Conservation (phyloP, 2,329 filamentous ascomycete species). For the Cercospora nicotianae region DNA sequence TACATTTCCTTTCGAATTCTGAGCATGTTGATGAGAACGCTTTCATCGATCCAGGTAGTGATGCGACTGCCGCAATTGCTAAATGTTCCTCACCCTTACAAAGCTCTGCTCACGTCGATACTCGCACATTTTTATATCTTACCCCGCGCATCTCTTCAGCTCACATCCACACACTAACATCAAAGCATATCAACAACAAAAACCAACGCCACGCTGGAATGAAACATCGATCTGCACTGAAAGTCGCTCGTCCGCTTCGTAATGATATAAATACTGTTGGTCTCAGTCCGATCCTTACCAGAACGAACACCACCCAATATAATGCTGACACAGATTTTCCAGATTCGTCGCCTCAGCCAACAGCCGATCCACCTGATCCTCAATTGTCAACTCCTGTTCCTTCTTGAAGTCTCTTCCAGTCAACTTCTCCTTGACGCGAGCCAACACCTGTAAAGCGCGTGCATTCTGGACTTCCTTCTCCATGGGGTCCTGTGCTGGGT, state of each 20-base stretch:
- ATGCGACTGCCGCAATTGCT: no score
- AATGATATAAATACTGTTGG: neutral
- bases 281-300: slow-evolving; percentile 58
- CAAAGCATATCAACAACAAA: neutral
- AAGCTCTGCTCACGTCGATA: no score
- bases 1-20: no score
- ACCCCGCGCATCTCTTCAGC: no score
- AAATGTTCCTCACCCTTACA: no score
- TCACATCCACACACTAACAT: no score
- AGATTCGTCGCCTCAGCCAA: slow-evolving; percentile 94
- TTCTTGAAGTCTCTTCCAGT: slow-evolving; percentile 90
- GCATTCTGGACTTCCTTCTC: slow-evolving; percentile 84
- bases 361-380: slow-evolving; percentile 89
- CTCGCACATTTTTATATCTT: no score
- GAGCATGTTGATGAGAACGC: no score
- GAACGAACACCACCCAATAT: slow-evolving; percentile 98
- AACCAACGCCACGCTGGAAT: neutral
- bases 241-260: neutral
- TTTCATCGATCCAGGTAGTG: no score
- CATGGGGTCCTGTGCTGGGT: slow-evolving; percentile 35
- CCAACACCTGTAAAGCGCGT: slow-evolving; percentile 84
- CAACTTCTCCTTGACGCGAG: slow-evolving; percentile 90
- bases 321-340: slow-evolving; percentile 97
- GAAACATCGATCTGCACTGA: neutral
- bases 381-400: slow-evolving; percentile 78